phyloP scores from a whole-genome alignment of 176 grass and related monocot species.

The Microstegium vimineum region DNA sequence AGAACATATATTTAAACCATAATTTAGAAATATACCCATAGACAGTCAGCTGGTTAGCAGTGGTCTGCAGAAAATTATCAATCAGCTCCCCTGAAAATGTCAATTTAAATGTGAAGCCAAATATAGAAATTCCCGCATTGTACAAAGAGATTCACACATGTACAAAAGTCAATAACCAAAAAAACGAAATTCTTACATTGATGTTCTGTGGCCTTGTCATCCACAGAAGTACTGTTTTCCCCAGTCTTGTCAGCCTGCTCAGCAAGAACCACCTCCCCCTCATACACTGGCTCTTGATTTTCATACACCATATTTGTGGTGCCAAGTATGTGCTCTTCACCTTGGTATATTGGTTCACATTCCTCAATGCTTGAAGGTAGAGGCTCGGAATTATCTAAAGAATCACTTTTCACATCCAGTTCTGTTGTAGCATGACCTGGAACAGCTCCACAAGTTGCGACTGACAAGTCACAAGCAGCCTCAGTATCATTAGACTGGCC shows the following conservation, averaged over 20 bases:
- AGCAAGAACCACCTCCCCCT: slow-evolving; percentile 77
- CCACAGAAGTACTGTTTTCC: slow-evolving; percentile 27
- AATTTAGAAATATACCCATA: slow-evolving; percentile 59
- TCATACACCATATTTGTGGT: slow-evolving; percentile 34
- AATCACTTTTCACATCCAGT: slow-evolving; percentile 39
- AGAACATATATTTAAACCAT: neutral
- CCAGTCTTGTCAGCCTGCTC: slow-evolving; percentile 55
- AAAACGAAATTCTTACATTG: slow-evolving; percentile 60
- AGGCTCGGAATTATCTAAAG: slow-evolving; percentile 38
- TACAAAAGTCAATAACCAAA: neutral
- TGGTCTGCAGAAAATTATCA: slow-evolving; percentile 73
- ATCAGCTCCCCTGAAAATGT: slow-evolving; percentile 84
- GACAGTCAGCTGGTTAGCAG: slow-evolving; percentile 91
- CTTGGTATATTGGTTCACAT: slow-evolving; percentile 89
- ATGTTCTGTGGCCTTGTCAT: slow-evolving; percentile 39
- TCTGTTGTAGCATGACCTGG: slow-evolving; percentile 23
- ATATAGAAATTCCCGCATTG: slow-evolving; percentile 14
- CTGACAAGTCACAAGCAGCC: slow-evolving; percentile 14
- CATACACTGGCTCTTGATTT: slow-evolving; percentile 77
- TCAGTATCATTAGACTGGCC: slow-evolving; percentile 23
- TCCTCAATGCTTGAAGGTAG: slow-evolving; percentile 38
- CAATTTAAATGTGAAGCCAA: neutral
- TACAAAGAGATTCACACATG: slow-evolving; percentile 1
- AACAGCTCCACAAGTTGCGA: slow-evolving; percentile 29
- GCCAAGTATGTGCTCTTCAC: slow-evolving; percentile 79